Evolutionary conservation across 805 yeast genomes (phyloP), one percentile per base, ranked within the genome.

Genomic region (Kodamaea hsintzibuensis): DNA sequence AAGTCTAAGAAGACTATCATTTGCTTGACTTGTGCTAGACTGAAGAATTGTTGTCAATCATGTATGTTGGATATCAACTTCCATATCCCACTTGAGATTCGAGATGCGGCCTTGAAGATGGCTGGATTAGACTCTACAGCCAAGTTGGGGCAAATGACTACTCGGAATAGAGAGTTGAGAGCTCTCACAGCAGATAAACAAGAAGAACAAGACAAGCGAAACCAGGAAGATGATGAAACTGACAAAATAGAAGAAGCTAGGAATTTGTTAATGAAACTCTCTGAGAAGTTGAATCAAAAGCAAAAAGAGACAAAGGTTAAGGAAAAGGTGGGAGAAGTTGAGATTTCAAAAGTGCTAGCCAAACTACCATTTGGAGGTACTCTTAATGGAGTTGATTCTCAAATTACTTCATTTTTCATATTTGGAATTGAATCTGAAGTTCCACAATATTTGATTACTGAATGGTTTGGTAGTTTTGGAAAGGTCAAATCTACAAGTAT

Each of bases 11-110:
- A 81, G 60, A 91, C 97, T 2, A 68, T 83, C 1, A 82, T 93
- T 16, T 93, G 99, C 70, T 65, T 73, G 37, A 83, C 92, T 0
- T 93, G 99, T 73, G 84, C 98, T 0, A 74, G 85, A 42, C 83
- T 86, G 44, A 80, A 86, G 55, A 87, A 89, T 70, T 87, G 96
- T 61, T 93, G 99, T 65, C 98, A 95, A 67, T 73, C 84, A 19
- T 93, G 99, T 68, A 81, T 91, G 82, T 68, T 88, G 35, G 98
- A 93, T 71, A 72, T 92, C 42, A 82, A 86, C 27, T 89, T 84
- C 72, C 89, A 91, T 2, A 82, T 95, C n/a, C 90, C 96, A 0
- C 66, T 91, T 14, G 82, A 85, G 9, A 71, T 91, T 6, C 76
- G 97, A 58, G 97, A 92, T 62, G 84, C 90, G 1, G 89, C 96